A percentile compares a stretch with the other conserved stretches of the same genome.
Evolutionary conservation across 768 basidiomycete genomes (phyloP).

Genomic region (Crucibulum laeve): DNA sequence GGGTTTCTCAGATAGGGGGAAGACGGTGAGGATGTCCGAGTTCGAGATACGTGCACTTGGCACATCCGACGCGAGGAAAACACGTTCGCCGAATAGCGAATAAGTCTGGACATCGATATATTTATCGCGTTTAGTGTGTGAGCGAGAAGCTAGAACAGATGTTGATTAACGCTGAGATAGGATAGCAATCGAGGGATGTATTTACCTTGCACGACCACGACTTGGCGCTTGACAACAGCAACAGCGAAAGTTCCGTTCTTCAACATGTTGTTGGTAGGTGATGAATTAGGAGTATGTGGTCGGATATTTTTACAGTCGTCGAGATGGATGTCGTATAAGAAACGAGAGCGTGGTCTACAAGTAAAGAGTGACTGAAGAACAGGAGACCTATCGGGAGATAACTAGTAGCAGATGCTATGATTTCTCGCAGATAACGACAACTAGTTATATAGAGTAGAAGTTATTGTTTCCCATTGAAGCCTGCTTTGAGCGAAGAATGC

Average conservation of each 20-base stretch:
- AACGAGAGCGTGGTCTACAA: neutral
- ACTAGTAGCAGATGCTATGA: neutral
- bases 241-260: constrained; percentile 60
- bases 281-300: neutral
- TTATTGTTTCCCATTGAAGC: neutral
- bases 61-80: constrained; percentile 58
- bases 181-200: neutral
- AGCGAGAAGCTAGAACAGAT: constrained; percentile 41
- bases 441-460: neutral
- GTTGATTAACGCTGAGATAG: neutral
- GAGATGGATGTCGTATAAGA: neutral
- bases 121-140: constrained; percentile 49
- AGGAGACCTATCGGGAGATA: neutral
- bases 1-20: constrained; percentile 37
- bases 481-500: neutral
- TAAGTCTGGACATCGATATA: constrained; percentile 67
- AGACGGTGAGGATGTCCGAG: constrained; percentile 55
- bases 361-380: neutral
- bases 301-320: neutral
- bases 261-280: constrained; percentile 25
- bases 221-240: constrained; percentile 63
- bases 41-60: constrained; percentile 61
- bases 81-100: constrained; percentile 56
- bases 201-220: constrained; percentile 66
- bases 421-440: neutral